A percentile compares a stretch with the other conserved stretches of the same genome.
Evolutionary conservation across 2,329 filamentous ascomycete species (phyloP).

Genomic region (Fusarium begoniae): DNA sequence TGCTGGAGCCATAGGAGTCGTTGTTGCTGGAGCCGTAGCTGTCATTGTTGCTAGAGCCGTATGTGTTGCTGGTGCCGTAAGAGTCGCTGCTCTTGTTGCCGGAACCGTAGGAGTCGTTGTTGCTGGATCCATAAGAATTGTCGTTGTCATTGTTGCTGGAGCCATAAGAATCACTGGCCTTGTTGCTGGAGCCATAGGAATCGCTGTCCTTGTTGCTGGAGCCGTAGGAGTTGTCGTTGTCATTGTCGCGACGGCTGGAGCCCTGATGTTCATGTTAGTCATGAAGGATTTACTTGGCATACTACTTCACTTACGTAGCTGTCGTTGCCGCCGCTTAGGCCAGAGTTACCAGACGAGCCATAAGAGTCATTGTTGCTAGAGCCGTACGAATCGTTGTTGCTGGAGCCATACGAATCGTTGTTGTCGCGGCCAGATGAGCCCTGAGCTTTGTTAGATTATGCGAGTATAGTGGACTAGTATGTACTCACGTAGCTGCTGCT

Average conservation of each 20-base stretch:
- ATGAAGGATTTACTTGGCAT: not conserved
- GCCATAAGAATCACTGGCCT: not conserved
- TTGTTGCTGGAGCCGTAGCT: not conserved
- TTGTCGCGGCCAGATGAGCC: constrained; percentile 15
- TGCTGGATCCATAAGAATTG: not conserved
- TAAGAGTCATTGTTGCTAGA: not conserved
- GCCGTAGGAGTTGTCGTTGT: not conserved
- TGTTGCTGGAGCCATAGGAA: constrained; percentile 4
- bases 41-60: constrained; percentile 10
- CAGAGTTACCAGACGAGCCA: constrained; percentile 2
- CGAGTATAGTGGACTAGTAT: too few relatives aligned
- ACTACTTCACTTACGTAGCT: not conserved
- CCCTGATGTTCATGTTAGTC: not conserved
- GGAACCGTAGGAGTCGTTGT: not conserved
- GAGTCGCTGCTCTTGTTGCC: not conserved
- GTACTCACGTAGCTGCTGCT: not conserved
- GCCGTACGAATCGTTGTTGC: not conserved
- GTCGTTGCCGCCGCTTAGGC: constrained; percentile 5
- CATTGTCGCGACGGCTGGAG: constrained; percentile 3
- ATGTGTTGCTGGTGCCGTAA: constrained; percentile 2
- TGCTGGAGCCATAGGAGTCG: not conserved
- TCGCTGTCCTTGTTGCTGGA: not conserved
- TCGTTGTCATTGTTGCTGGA: not conserved
- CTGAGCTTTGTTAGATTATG: not conserved
- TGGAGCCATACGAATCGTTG: not conserved